phyloP scores from a whole-genome alignment of 2,329 filamentous ascomycete species.

The Fusarium napiforme region DNA sequence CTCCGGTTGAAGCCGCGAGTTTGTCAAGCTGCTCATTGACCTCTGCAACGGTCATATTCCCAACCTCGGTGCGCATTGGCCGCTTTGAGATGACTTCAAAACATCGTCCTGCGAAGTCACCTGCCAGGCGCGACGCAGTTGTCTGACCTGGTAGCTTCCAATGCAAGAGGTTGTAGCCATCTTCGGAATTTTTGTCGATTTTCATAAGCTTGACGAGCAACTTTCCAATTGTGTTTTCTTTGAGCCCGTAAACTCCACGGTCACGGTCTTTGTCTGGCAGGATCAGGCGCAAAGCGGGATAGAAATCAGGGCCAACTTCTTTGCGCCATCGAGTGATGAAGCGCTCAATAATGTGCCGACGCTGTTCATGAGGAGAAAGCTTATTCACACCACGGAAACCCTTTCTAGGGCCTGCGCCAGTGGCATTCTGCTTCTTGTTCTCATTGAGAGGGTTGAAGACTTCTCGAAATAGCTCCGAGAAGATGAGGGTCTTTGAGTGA shows the following conservation, averaged over 20 bases:
- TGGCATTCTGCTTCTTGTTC: conserved; percentile 79
- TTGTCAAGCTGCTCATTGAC: conserved; percentile 88
- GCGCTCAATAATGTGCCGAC: conserved; percentile 81
- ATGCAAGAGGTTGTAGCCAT: conserved; percentile 84
- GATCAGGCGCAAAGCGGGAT: conserved; percentile 90
- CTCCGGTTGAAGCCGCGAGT: conserved; percentile 78
- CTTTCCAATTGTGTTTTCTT: conserved; percentile 91
- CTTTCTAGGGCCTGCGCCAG: conserved; percentile 65
- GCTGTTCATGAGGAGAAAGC: conserved; percentile 78
- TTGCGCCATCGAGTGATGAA: conserved; percentile 90
- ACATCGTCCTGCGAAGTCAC: conserved; percentile 92
- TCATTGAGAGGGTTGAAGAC: conserved; percentile 86
- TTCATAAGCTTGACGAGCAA: conserved; percentile 92
- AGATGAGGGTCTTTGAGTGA: conserved; percentile 80
- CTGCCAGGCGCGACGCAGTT: conserved; percentile 73
- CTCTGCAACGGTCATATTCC: conserved; percentile 85
- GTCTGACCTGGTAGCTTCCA: conserved; percentile 90
- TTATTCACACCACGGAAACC: conserved; percentile 69
- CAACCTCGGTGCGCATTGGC: conserved; percentile 77
- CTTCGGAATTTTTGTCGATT: conserved; percentile 89
- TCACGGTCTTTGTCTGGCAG: conserved; percentile 93
- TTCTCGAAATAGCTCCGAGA: conserved; percentile 79
- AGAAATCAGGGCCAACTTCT: conserved; percentile 92
- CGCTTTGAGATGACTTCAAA: conserved; percentile 87
- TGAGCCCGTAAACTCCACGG: conserved; percentile 90